A percentile compares a stretch with the other conserved stretches of the same genome.
phyloP scores from a whole-genome alignment of 2,329 filamentous ascomycete genomes.

The Xylariaceae sp. region DNA sequence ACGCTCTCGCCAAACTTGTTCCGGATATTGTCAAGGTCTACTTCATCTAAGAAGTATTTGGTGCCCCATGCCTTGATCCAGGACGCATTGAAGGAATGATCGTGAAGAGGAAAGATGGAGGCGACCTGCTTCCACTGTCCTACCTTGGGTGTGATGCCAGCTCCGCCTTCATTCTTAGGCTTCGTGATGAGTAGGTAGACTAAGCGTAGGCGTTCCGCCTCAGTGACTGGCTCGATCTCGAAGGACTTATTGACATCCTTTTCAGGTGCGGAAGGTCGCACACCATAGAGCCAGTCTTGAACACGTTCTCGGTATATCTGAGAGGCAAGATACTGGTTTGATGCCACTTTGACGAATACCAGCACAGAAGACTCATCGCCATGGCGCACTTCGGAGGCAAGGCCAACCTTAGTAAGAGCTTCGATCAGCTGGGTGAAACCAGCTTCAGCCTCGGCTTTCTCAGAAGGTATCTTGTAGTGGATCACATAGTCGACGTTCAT shows the following conservation, averaged over 20 bases:
- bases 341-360: constrained; percentile 82
- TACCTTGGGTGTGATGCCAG: constrained; percentile 73
- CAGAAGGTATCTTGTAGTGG: constrained; percentile 74
- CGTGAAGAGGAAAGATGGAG: constrained; percentile 80
- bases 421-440: constrained; percentile 81
- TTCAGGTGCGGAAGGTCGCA: constrained; percentile 77
- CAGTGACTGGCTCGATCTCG: constrained; percentile 76
- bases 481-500: constrained; percentile 86
- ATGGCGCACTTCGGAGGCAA: constrained; percentile 85
- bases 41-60: constrained; percentile 70
- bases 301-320: constrained; percentile 88
- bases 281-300: constrained; percentile 92
- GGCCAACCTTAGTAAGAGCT: constrained; percentile 77
- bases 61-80: constrained; percentile 79
- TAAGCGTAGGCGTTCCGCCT: constrained; percentile 86
- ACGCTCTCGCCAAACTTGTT: constrained; percentile 83
- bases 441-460: constrained; percentile 71
- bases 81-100: constrained; percentile 74
- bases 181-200: constrained; percentile 86
- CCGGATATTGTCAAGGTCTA: constrained; percentile 76
- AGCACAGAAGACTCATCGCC: constrained; percentile 78
- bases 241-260: constrained; percentile 74
- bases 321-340: constrained; percentile 74
- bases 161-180: constrained; percentile 75
- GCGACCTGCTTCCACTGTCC: constrained; percentile 77